Conservation (phyloP, 345 rosid species). For the Dipteronia sinensis region DNA sequence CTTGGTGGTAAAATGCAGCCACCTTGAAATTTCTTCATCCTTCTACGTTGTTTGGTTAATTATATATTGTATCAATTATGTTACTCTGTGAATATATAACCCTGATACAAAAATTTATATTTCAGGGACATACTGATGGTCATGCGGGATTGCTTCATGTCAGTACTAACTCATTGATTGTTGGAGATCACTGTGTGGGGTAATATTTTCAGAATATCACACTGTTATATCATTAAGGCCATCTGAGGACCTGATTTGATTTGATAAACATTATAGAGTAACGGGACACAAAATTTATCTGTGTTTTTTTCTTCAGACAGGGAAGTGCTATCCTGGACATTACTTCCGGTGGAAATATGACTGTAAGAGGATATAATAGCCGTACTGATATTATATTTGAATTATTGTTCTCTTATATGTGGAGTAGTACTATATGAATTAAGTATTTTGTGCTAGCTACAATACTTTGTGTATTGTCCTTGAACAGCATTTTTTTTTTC, state of each 20-base stretch:
- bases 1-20: not conserved
- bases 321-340: slow-evolving; percentile 80
- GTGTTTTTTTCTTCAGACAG: slow-evolving; percentile 52
- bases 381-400: not conserved
- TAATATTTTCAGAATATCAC: slow-evolving; percentile 38
- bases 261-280: not conserved
- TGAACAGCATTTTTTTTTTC: not conserved
- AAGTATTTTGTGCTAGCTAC: not conserved
- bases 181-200: slow-evolving; percentile 96
- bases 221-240: not conserved
- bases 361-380: slow-evolving; percentile 45
- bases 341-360: slow-evolving; percentile 76
- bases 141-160: slow-evolving; percentile 73
- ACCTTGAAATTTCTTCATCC: not conserved
- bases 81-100: not conserved
- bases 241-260: slow-evolving; percentile 7
- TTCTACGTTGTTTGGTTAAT: not conserved
- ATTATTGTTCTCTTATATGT: not conserved
- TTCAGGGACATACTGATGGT: slow-evolving; percentile 96
- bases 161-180: slow-evolving; percentile 69
- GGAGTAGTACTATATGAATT: not conserved
- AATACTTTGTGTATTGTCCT: not conserved
- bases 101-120: slow-evolving; percentile 16
- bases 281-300: not conserved
- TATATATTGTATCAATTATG: not conserved